phyloP scores from a whole-genome alignment of 2,329 filamentous ascomycete genomes.

The Calonectria crousiana region DNA sequence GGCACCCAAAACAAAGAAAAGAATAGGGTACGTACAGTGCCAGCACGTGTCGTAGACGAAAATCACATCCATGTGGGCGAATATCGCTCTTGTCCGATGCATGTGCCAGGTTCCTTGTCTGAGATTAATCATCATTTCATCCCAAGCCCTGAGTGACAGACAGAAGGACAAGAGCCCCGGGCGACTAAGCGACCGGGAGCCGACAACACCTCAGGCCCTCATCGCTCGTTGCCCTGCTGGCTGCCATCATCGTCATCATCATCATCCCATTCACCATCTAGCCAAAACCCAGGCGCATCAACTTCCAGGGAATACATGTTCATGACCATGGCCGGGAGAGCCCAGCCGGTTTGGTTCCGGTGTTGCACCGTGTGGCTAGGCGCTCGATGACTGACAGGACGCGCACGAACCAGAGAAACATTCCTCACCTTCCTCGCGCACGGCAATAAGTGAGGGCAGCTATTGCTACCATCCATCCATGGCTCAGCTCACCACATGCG shows the following conservation, averaged over 20 bases:
- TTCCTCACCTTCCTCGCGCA: background rate
- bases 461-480: background rate
- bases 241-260: background rate
- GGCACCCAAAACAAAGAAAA: constrained; percentile 2
- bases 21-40: background rate
- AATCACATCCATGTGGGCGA: constrained; percentile 6
- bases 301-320: background rate
- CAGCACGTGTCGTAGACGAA: constrained; percentile 6
- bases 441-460: constrained; percentile 6
- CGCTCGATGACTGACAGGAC: background rate
- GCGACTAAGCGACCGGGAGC: background rate
- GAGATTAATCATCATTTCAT: constrained; percentile 6
- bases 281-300: constrained; percentile 7
- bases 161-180: background rate
- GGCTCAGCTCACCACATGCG: constrained; percentile 10
- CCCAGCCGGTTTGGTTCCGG: background rate
- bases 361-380: constrained; percentile 11
- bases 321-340: background rate
- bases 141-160: background rate
- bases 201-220: background rate
- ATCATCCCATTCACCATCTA: constrained; percentile 5
- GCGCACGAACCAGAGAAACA: constrained; percentile 1
- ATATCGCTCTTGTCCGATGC: constrained; percentile 1
- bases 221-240: background rate
- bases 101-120: constrained; percentile 10